Conservation (phyloP, 208 protist genomes). For the Naegleria gruberi region DNA sequence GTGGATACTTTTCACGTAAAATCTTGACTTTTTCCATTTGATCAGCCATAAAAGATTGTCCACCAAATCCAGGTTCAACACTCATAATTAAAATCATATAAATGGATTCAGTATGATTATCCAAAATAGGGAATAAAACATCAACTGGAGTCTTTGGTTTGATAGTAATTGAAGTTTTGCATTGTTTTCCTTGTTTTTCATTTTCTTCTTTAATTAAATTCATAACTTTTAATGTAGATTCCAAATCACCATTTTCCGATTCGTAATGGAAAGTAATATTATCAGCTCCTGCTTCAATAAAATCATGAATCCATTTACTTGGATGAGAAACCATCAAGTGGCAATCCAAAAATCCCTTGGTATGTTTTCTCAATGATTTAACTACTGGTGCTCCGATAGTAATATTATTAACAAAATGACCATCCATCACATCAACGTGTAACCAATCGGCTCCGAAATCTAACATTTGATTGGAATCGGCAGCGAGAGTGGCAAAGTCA, state of each 20-base stretch:
- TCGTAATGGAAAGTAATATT: slow-evolving; percentile 77
- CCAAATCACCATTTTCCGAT: slow-evolving; percentile 38
- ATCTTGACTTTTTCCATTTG: slow-evolving; percentile 90
- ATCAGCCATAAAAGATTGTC: slow-evolving; percentile 94
- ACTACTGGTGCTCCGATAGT: slow-evolving; percentile 86
- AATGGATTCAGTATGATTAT: background rate
- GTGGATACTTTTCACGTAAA: slow-evolving; percentile 64
- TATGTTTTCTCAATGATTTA: slow-evolving; percentile 65
- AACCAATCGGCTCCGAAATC: slow-evolving; percentile 73
- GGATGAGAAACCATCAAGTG: slow-evolving; percentile 92
- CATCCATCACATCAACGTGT: slow-evolving; percentile 96
- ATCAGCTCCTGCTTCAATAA: slow-evolving; percentile 53
- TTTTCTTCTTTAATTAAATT: slow-evolving; percentile 38
- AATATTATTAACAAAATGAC: slow-evolving; percentile 95
- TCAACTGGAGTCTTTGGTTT: slow-evolving; percentile 83
- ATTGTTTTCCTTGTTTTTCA: slow-evolving; percentile 46
- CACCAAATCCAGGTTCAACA: slow-evolving; percentile 98
- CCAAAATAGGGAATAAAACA: slow-evolving; percentile 51
- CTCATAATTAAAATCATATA: slow-evolving; percentile 94
- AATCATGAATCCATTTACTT: slow-evolving; percentile 47
- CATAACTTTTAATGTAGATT: background rate
- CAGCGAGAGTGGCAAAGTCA: background rate
- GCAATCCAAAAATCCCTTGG: slow-evolving; percentile 79
- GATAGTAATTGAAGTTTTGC: slow-evolving; percentile 88
- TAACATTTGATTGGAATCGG: background rate